Conservation (phyloP, 176 grass and related monocot species). For the Tillandsia leiboldiana region DNA sequence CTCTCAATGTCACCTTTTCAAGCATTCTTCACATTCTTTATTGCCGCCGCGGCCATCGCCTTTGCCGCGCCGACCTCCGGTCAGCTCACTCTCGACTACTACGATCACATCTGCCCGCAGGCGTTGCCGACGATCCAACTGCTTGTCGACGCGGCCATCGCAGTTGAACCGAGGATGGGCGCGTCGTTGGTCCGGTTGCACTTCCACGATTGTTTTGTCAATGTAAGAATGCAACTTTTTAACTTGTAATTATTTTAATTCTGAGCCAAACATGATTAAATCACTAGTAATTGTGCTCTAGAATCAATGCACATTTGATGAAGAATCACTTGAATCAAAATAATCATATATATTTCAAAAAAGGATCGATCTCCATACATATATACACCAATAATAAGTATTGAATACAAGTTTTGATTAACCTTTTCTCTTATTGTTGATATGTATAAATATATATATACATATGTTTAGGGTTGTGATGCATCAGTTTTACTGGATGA, state of each 20-base stretch:
- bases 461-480: conserved; percentile 3
- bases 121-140: conserved; percentile 51
- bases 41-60: background rate
- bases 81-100: conserved; percentile 46
- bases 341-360: no score
- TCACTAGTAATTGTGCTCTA: no score
- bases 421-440: no score
- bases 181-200: conserved; percentile 59
- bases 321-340: no score
- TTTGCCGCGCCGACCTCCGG: background rate
- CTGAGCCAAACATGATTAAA: no score
- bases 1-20: background rate
- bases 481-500: conserved; percentile 5
- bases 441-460: background rate
- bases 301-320: no score
- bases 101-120: conserved; percentile 48
- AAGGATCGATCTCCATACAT: no score
- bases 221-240: conserved; percentile 19
- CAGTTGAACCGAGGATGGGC: conserved; percentile 49
- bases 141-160: conserved; percentile 39
- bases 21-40: background rate
- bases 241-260: no score
- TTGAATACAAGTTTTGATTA: no score
- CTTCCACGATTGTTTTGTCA: conserved; percentile 86
- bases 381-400: no score